Evolutionary conservation across 177 flowering plant genomes (phyloP).

Genomic region (Tripterygium wilfordii): DNA sequence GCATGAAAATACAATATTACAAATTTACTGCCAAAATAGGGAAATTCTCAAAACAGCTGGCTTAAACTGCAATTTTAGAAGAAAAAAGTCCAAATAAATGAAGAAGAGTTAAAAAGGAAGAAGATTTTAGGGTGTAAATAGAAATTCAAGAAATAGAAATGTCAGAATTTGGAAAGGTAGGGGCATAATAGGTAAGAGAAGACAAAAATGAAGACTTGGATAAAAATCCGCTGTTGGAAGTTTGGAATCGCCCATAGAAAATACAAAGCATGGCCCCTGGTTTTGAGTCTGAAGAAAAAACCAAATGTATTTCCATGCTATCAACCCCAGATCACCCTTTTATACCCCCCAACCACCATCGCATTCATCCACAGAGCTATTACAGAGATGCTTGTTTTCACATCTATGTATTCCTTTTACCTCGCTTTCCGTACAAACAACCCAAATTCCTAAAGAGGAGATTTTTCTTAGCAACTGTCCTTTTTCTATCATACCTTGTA

Average conservation of each 20-base stretch:
- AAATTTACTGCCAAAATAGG: too few species aligned
- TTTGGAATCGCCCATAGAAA: constrained; percentile 56
- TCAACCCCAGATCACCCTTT: constrained; percentile 8
- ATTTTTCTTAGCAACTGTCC: background rate
- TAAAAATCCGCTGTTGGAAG: constrained; percentile 31
- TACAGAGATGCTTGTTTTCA: constrained; percentile 7
- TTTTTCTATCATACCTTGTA: background rate
- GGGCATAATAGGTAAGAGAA: too few species aligned
- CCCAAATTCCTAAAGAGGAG: background rate
- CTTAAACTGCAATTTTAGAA: background rate
- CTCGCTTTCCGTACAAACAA: constrained; percentile 1
- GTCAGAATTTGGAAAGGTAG: too few species aligned
- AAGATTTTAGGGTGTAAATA: too few species aligned
- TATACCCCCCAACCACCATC: background rate
- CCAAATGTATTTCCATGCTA: constrained; percentile 12
- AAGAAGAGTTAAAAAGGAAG: background rate
- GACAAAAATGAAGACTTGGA: background rate
- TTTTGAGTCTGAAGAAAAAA: constrained; percentile 22
- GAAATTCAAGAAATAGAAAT: too few species aligned
- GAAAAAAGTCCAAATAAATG: background rate
- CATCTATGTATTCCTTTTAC: constrained; percentile 8
- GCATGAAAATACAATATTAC: too few species aligned
- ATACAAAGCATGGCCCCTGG: constrained; percentile 43
- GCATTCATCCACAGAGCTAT: constrained; percentile 4
- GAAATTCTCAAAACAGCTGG: too few species aligned